These are phyloP conservation scores for Telopea speciosissima DNA, from an alignment of 177 flowering plant species.

Conservation along the genomic window DNA sequence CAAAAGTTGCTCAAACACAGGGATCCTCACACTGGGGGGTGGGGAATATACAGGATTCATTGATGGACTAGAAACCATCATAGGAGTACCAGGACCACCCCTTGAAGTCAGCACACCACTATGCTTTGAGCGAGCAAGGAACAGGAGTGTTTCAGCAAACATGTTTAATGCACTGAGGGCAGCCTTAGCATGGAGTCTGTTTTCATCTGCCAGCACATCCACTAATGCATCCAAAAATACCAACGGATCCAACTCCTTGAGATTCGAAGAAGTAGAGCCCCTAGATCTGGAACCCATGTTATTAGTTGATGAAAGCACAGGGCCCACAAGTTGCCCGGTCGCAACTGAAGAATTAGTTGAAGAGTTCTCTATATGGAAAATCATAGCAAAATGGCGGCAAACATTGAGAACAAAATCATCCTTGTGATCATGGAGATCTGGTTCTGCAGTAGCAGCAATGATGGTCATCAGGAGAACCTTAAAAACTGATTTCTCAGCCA, in stretches of 20 bases:
- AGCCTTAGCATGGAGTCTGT: constrained; percentile 88
- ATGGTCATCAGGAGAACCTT: constrained; percentile 79
- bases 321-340: constrained; percentile 42
- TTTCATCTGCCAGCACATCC: constrained; percentile 89
- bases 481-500: constrained; percentile 96
- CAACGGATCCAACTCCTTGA: constrained; percentile 89
- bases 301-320: constrained; percentile 44
- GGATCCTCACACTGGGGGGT: constrained; percentile 85
- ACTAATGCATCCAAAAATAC: constrained; percentile 95
- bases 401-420: constrained; percentile 80
- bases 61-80: constrained; percentile 97
- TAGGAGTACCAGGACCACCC: constrained; percentile 83
- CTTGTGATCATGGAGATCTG: constrained; percentile 65
- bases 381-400: constrained; percentile 95
- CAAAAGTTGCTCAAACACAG: constrained; percentile 92
- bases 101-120: constrained; percentile 60
- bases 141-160: constrained; percentile 84
- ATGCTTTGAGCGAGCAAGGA: constrained; percentile 84
- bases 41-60: constrained; percentile 93
- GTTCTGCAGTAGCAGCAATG: constrained; percentile 80
- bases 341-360: constrained; percentile 33
- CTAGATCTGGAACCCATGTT: constrained; percentile 38
- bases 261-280: constrained; percentile 39
- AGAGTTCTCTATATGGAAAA: constrained; percentile 67
- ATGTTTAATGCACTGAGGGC: constrained; percentile 72